A percentile compares a stretch with the other conserved stretches of the same genome.
Conservation (phyloP, 75 land plant species). For the Pinus taeda region DNA sequence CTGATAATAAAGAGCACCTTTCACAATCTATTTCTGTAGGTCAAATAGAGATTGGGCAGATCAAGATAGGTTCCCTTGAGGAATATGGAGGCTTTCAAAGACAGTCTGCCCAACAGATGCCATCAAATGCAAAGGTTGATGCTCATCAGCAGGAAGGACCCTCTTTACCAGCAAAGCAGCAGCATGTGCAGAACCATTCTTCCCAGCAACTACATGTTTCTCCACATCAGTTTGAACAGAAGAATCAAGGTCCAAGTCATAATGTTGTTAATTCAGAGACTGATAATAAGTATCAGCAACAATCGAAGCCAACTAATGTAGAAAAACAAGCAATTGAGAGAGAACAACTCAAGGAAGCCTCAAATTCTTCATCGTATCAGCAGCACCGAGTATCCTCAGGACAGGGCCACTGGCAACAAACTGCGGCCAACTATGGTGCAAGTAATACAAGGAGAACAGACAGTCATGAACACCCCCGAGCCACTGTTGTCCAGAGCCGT, state of each 20-base stretch:
- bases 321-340: constrained; percentile 6
- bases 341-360: constrained; percentile 7
- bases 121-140: not conserved
- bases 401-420: constrained; percentile 33
- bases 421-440: constrained; percentile 5
- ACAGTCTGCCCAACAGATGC: not conserved
- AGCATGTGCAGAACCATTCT: not conserved
- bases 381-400: constrained; percentile 6
- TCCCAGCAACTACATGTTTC: not conserved
- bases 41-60: not conserved
- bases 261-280: not conserved
- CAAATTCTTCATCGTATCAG: constrained; percentile 8
- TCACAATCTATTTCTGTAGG: not conserved
- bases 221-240: constrained; percentile 2
- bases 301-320: not conserved
- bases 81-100: not conserved
- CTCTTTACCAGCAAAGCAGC: not conserved
- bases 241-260: not conserved
- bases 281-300: constrained; percentile 13
- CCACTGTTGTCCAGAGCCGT: not conserved
- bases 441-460: constrained; percentile 2
- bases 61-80: constrained; percentile 3
- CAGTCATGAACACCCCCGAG: not conserved
- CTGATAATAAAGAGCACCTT: constrained; percentile 2
- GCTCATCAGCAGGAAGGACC: constrained; percentile 1